Conservation (phyloP, 805 yeast genomes). For the Candida qinlingensis region DNA sequence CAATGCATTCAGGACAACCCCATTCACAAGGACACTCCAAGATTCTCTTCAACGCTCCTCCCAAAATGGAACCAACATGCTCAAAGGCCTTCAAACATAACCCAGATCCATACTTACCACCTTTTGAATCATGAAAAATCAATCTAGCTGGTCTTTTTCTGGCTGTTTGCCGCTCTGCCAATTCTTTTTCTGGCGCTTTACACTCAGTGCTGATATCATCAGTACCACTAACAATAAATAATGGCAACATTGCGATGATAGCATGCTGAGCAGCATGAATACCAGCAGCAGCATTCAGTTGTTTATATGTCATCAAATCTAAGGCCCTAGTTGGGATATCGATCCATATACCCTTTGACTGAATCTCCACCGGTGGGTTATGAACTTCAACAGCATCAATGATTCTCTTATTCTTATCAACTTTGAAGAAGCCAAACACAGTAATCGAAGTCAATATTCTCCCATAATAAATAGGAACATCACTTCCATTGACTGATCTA, state of each 20-base stretch:
- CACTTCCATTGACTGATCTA: constrained; percentile 44
- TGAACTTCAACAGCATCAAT: constrained; percentile 90
- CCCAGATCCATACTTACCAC: constrained; percentile 78
- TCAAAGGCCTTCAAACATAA: constrained; percentile 76
- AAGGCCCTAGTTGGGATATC: constrained; percentile 72
- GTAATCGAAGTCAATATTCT: constrained; percentile 61
- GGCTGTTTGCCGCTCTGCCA: constrained; percentile 65
- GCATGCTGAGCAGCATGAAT: constrained; percentile 98
- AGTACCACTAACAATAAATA: constrained; percentile 63
- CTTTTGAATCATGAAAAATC: constrained; percentile 77
- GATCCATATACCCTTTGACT: constrained; percentile 86
- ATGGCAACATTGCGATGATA: constrained; percentile 70
- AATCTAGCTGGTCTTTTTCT: constrained; percentile 84
- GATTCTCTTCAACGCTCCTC: constrained; percentile 53
- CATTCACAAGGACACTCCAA: constrained; percentile 64
- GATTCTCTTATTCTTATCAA: constrained; percentile 71
- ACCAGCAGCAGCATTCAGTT: constrained; percentile 75
- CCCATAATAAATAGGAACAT: constrained; percentile 71
- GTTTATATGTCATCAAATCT: constrained; percentile 49
- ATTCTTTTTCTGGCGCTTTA: constrained; percentile 95
- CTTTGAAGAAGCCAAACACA: constrained; percentile 91
- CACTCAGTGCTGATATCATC: constrained; percentile 90
- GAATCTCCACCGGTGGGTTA: constrained; percentile 70
- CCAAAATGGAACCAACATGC: constrained; percentile 60
- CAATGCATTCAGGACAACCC: constrained; percentile 78